Base-by-base conservation (phyloP, 768 basidiomycete species). In the Mycena rebaudengoi region DNA sequence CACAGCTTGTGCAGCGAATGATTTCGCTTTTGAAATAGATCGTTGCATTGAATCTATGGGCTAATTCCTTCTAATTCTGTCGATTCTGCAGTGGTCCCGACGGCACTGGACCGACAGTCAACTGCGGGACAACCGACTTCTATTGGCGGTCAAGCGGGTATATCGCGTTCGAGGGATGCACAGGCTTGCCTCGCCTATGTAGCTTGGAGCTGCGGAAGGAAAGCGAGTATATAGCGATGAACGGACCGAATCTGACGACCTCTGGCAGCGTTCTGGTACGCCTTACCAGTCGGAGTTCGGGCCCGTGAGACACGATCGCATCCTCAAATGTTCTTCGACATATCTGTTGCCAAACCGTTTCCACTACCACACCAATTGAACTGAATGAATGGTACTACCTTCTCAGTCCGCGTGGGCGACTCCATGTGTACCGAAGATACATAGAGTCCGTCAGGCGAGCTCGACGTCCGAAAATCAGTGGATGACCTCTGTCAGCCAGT, bases 251-350 rank as follows among this genome's bases (percentile, higher is more conserved):
- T 18, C 92, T 86, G 28, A 95, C 93, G 7, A 94, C 86, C 70
- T 95, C 94, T 28, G 85, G 81, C 71, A 94, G 84, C 0, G 88
- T 80, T 58, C 93, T 82, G 3, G 88, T 86, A 29, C 92, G 90
- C 50, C 88, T 81, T 25, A 94, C 90, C 5, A 86, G 85, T 39
- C 92, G 88, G 53, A 95, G 87, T 72, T 95, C 94, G 14, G 92
- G 90, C 29, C 91, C 91, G 66, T 92, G 86, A n/a, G 80, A 77
- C 48, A 79, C 69, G 45, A 94, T 90, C 5, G 85, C 91, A 66
- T 91, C 90, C 71, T 94, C 91, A 74, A 95, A 95, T 87, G 86
- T 67, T 81, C 84, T 75, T 95, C 94, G 1, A 82, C 86, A 68
- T 86, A 92, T 25, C 84, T 79, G 1, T 82, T 85, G 68, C 92